Conservation (phyloP, 805 yeast genomes). For the Yamadazyma phyllophila region DNA sequence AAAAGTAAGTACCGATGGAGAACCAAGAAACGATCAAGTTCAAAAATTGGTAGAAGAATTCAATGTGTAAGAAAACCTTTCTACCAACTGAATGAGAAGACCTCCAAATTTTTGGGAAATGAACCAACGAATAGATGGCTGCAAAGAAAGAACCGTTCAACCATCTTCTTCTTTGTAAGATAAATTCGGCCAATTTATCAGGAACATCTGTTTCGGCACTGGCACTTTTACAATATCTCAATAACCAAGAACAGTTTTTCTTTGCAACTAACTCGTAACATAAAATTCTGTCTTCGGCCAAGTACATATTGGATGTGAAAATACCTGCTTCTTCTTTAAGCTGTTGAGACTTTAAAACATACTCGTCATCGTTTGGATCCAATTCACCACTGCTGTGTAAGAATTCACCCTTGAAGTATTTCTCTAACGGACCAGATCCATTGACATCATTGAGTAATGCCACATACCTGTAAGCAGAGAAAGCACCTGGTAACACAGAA, state of each 20-base stretch:
- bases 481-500: conserved; percentile 67
- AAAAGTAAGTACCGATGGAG: conserved; percentile 58
- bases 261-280: conserved; percentile 66
- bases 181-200: conserved; percentile 57
- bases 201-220: conserved; percentile 72
- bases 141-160: conserved; percentile 70
- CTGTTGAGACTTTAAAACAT: conserved; percentile 33
- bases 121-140: conserved; percentile 53
- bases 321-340: conserved; percentile 48
- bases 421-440: conserved; percentile 59
- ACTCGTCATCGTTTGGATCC: conserved; percentile 56
- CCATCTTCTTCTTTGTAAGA: conserved; percentile 67
- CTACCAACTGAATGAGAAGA: conserved; percentile 53
- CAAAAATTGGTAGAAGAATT: conserved; percentile 53
- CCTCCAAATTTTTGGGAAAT: conserved; percentile 54
- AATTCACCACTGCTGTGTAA: conserved; percentile 55
- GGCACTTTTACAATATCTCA: conserved; percentile 60
- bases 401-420: conserved; percentile 65
- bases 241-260: conserved; percentile 55
- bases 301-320: conserved; percentile 65
- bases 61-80: conserved; percentile 50
- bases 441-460: conserved; percentile 56
- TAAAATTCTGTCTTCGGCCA: conserved; percentile 67
- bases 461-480: conserved; percentile 59
- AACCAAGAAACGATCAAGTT: conserved; percentile 62